Conservation (phyloP, 2,329 filamentous ascomycete species). For the Diaporthe ilicicola region DNA sequence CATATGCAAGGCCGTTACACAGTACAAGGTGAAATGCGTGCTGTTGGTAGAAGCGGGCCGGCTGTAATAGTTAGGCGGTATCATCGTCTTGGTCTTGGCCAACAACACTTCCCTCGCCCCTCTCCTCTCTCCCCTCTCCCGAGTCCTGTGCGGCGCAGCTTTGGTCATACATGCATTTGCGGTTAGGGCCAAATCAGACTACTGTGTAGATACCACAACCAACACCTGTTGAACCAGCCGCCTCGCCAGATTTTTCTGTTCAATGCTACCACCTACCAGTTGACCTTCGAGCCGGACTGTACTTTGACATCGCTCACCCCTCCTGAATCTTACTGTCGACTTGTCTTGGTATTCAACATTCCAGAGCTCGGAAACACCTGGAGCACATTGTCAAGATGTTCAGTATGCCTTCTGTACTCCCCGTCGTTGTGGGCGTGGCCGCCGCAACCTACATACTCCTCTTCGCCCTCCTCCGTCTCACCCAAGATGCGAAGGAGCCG, state of each 20-base stretch:
- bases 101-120: too few relatives aligned
- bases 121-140: too few relatives aligned
- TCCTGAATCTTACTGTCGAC: neutral
- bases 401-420: constrained; percentile 20
- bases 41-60: too few relatives aligned
- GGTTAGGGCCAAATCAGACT: too few relatives aligned
- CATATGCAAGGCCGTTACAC: too few relatives aligned
- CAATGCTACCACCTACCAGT: too few relatives aligned
- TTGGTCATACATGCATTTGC: too few relatives aligned
- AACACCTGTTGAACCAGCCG: neutral
- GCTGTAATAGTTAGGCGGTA: too few relatives aligned
- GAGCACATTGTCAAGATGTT: neutral
- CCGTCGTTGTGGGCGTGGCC: constrained; percentile 26
- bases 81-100: too few relatives aligned
- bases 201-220: neutral
- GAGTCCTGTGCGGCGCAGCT: too few relatives aligned
- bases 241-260: neutral
- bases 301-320: neutral
- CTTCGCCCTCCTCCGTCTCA: constrained; percentile 36
- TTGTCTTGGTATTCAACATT: neutral
- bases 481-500: constrained; percentile 39
- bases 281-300: neutral
- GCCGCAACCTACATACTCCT: constrained; percentile 38
- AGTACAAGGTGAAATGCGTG: too few relatives aligned
- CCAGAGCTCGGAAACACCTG: neutral